Base-by-base conservation (phyloP, 73 alveolate genomes). In the Paraurostyla sp. region DNA sequence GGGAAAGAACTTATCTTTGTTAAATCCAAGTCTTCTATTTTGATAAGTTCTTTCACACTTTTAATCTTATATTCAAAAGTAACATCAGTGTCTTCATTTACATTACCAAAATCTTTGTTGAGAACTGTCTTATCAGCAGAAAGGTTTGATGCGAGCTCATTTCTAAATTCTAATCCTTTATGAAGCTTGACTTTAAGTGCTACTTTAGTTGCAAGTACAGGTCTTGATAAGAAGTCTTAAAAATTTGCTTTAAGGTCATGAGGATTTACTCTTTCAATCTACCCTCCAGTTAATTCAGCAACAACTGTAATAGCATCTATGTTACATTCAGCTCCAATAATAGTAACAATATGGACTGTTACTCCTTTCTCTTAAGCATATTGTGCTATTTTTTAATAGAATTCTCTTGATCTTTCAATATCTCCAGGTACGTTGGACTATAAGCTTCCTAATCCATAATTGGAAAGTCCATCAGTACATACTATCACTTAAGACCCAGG, bases 381-480 rank as follows among this genome's bases (percentile, higher is more conserved):
- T 56, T 84, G 56, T 25, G 95, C 97, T 3, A 95, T 78, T 41
- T 89, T 63, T 58, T 93, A 91, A 89, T 96, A 96, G 81, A 95
- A 96, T 62, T 86, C 32, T 51, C 62, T 86, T 0, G 83, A n/a
- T n/a, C n/a, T n/a, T n/a, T n/a, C n/a, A n/a, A n/a, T n/a, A n/a
- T n/a, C n/a, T n/a, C n/a, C n/a, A n/a, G n/a, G n/a, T 45, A 35
- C 69, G 69, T 60, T 68, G 92, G 29, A 95, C 57, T 81, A 80
- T n/a, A n/a, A n/a, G n/a, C n/a, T 16, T 20, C 98, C 99, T 7
- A 96, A 50, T 15, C 99, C 99, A 18, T 76, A 90, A 94, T 96
- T 96, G 29, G 99, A 96, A 42, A 96, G 83, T 0, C 99, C 99
- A 92, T 96, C 99, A 36, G 99, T 96, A 78, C 98, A 96, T 58